These are phyloP conservation scores for Silybum marianum DNA, from an alignment of 129 eudicot species.

Conservation along the genomic window DNA sequence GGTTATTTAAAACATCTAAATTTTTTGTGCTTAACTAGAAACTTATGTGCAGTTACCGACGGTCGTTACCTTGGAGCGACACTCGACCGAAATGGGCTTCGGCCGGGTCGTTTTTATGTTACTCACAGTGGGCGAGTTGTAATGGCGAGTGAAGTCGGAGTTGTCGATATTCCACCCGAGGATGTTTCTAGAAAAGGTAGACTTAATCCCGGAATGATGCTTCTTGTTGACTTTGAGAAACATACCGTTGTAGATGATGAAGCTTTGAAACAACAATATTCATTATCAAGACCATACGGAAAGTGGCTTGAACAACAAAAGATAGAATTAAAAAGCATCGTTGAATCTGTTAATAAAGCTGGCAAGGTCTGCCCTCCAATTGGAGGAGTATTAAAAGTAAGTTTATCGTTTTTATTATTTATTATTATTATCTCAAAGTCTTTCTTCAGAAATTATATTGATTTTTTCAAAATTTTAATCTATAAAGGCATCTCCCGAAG, in stretches of 20 bases:
- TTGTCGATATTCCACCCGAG: conserved; percentile 95
- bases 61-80: conserved; percentile 99
- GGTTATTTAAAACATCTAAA: background rate
- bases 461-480: background rate
- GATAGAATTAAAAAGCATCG: conserved; percentile 75
- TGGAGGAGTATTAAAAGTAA: conserved; percentile 70
- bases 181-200: conserved; percentile 94
- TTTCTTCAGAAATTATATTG: conserved; percentile 5
- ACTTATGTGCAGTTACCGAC: conserved; percentile 78
- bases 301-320: conserved; percentile 87
- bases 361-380: conserved; percentile 59
- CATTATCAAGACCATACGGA: conserved; percentile 79
- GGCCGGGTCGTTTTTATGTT: conserved; percentile 92
- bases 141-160: conserved; percentile 99
- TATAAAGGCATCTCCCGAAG: conserved; percentile 61
- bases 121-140: conserved; percentile 95
- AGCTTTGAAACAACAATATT: conserved; percentile 87
- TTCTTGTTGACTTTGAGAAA: conserved; percentile 93
- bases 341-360: conserved; percentile 70
- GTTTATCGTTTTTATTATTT: conserved; percentile 2
- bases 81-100: conserved; percentile 86
- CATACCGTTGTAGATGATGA: conserved; percentile 97
- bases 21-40: conserved; percentile 29
- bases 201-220: conserved; percentile 99
- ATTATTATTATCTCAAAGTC: background rate